Evolutionary conservation across 805 yeast genomes (phyloP).

Genomic region (Myxozyma melibiosi): DNA sequence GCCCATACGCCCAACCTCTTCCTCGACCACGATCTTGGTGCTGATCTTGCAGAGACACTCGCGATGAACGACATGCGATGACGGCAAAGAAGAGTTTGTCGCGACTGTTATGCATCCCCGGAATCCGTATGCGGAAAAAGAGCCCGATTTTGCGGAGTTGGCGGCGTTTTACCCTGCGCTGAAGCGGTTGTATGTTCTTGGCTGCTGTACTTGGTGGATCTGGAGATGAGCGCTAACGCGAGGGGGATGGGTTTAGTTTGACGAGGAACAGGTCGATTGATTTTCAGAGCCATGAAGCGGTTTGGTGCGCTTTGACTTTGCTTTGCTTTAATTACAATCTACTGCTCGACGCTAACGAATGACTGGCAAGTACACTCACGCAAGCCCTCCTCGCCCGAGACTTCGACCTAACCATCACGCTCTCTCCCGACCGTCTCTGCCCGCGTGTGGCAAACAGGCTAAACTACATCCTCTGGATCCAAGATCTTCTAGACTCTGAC

Average conservation of each 20-base stretch:
- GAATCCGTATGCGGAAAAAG: conserved; percentile 8
- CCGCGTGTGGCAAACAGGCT: conserved; percentile 37
- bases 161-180: conserved; percentile 23
- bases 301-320: conserved; percentile 22
- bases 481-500: conserved; percentile 31
- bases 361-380: conserved; percentile 19
- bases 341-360: background rate
- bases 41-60: no score
- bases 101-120: conserved; percentile 29
- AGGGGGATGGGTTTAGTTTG: conserved; percentile 13
- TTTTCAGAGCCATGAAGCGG: conserved; percentile 24
- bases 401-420: conserved; percentile 23
- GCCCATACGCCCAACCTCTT: no score
- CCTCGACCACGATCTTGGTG: no score
- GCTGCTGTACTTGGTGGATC: background rate
- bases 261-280: conserved; percentile 9
- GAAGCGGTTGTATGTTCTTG: conserved; percentile 15
- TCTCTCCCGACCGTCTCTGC: conserved; percentile 29
- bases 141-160: conserved; percentile 20
- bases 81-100: background rate
- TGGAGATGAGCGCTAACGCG: background rate
- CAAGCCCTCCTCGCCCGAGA: conserved; percentile 21
- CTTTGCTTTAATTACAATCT: background rate
- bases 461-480: conserved; percentile 39
- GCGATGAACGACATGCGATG: background rate